These are phyloP conservation scores for Tritrichomonas foetus DNA, from an alignment of 208 protist genomes.

Conservation along the genomic window DNA sequence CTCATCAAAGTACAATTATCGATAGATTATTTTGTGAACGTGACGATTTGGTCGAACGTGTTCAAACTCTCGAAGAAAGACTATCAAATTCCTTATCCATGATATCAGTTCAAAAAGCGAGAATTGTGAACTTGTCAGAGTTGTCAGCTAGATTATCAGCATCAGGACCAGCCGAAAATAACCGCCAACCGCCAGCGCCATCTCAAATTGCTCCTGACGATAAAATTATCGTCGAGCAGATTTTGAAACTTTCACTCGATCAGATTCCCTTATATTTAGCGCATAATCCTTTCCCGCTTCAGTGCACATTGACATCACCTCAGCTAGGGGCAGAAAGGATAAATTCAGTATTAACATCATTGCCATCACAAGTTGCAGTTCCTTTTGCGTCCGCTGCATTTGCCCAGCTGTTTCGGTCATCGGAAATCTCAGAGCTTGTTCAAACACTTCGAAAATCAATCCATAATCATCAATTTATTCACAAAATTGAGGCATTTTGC, in stretches of 20 bases:
- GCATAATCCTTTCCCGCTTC: neutral
- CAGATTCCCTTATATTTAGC: conserved; percentile 1
- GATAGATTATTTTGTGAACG: neutral
- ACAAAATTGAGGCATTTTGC: neutral
- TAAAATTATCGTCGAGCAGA: neutral
- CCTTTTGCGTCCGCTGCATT: neutral
- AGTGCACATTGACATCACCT: neutral
- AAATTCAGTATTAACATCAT: neutral
- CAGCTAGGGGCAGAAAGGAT: neutral
- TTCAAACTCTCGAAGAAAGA: neutral
- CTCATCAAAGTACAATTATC: neutral
- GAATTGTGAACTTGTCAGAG: conserved; percentile 11
- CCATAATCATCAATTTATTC: neutral
- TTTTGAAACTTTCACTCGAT: neutral
- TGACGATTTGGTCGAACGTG: neutral
- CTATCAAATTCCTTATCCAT: neutral
- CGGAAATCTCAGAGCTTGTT: neutral
- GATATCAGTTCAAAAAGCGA: conserved; percentile 1
- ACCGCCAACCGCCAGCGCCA: neutral
- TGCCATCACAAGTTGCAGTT: neutral
- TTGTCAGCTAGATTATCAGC: neutral
- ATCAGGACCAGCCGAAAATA: neutral
- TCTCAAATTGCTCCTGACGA: neutral
- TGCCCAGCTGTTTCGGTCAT: neutral
- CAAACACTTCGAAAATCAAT: conserved; percentile 12